Evolutionary conservation across 2,329 filamentous ascomycete species (phyloP).

Genomic region (Claviceps sp.): DNA sequence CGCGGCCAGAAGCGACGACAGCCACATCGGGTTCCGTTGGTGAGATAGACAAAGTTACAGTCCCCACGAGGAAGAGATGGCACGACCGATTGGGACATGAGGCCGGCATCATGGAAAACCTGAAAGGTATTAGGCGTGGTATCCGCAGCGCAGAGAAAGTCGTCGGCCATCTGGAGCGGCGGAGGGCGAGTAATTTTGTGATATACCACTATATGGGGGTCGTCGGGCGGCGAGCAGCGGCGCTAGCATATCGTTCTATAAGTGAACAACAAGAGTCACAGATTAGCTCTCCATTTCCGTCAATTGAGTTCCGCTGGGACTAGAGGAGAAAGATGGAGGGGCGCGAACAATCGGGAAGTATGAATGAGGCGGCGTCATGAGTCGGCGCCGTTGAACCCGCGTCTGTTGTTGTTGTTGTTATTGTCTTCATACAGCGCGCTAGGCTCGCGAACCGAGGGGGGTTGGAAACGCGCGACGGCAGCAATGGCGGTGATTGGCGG

Average conservation of each 20-base stretch:
- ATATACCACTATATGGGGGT: not conserved
- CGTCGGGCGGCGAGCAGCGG: not conserved
- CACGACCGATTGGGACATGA: constrained; percentile 13
- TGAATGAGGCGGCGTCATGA: not conserved
- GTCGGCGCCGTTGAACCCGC: not conserved
- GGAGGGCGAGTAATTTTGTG: not conserved
- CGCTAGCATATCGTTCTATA: not conserved
- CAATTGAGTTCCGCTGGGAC: not conserved
- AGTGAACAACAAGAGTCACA: not conserved
- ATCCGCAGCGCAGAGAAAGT: constrained; percentile 32
- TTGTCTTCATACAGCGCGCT: not conserved
- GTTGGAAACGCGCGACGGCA: not conserved
- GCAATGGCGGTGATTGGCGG: not conserved
- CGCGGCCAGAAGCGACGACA: constrained; percentile 49
- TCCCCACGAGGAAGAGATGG: constrained; percentile 34
- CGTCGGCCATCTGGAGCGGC: constrained; percentile 32
- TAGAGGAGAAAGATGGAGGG: not conserved
- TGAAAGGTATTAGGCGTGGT: constrained; percentile 36
- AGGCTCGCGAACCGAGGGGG: not conserved
- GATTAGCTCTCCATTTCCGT: too few species aligned
- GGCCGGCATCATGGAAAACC: constrained; percentile 36
- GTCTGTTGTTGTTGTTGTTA: not conserved
- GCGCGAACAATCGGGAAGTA: not conserved
- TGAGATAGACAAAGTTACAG: constrained; percentile 45
- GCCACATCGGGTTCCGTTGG: constrained; percentile 39